Conservation (phyloP, 192 early-diverging fungal genomes). For the Chytriomyces hyalinus region DNA sequence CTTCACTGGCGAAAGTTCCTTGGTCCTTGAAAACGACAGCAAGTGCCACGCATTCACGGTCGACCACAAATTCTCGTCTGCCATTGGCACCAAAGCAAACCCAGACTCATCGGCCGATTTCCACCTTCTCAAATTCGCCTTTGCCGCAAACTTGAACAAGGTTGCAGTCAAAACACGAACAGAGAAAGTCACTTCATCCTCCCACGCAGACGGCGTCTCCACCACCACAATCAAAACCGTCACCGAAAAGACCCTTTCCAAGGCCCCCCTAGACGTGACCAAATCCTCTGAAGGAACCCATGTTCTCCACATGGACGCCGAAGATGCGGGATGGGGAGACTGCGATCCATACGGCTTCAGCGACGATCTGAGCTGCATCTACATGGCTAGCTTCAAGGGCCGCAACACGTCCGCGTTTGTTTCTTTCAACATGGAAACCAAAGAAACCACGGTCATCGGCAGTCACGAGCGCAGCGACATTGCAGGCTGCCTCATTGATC, state of each 20-base stretch:
- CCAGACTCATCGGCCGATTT: conserved; percentile 8
- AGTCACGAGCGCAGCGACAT: conserved; percentile 1
- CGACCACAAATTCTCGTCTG: conserved; percentile 11
- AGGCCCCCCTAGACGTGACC: not conserved
- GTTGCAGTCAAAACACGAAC: not conserved
- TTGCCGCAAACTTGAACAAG: not conserved
- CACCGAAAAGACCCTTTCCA: not conserved
- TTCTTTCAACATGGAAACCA: conserved; percentile 10
- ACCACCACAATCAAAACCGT: not conserved
- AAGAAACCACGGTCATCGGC: not conserved
- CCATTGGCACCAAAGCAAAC: conserved; percentile 1
- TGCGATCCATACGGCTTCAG: not conserved
- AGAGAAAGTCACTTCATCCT: not conserved
- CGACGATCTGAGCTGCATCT: not conserved
- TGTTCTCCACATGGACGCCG: conserved; percentile 2
- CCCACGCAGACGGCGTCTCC: not conserved
- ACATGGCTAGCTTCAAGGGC: conserved; percentile 8
- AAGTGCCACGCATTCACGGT: conserved; percentile 1
- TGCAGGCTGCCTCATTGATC: conserved; percentile 9
- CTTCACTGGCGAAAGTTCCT: conserved; percentile 34
- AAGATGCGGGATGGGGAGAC: conserved; percentile 13
- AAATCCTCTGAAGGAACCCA: conserved; percentile 11
- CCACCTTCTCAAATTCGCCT: not conserved
- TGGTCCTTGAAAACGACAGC: conserved; percentile 38
- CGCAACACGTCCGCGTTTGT: conserved; percentile 15